Evolutionary conservation across 176 grass and related monocot species (phyloP).

Genomic region (Ensete glaucum): DNA sequence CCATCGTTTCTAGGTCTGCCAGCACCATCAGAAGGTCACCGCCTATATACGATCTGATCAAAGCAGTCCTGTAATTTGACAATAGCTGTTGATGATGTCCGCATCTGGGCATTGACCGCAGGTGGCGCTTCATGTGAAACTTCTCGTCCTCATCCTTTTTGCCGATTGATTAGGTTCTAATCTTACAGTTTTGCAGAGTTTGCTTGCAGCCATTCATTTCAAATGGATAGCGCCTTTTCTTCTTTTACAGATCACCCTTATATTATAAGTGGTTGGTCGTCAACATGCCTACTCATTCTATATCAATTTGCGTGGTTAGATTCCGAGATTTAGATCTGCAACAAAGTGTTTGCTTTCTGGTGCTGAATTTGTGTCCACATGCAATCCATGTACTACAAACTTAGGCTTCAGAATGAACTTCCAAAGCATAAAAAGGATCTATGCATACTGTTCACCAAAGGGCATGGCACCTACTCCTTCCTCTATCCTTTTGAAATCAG

Average conservation of each 20-base stretch:
- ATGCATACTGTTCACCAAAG: neutral
- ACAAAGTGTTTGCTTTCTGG: neutral
- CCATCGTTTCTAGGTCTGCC: too few relatives aligned
- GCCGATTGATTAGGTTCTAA: neutral
- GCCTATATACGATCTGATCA: neutral
- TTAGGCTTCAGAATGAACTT: neutral
- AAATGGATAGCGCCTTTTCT: too few relatives aligned
- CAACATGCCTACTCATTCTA: neutral
- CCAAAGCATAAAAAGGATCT: neutral
- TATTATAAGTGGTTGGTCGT: too few relatives aligned
- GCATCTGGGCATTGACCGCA: neutral
- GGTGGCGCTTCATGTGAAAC: neutral
- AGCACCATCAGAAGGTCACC: too few relatives aligned
- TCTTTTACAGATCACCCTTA: too few relatives aligned
- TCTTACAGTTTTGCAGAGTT: too few relatives aligned
- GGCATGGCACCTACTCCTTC: neutral
- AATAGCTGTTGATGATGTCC: neutral
- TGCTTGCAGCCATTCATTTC: too few relatives aligned
- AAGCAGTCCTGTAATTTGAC: neutral
- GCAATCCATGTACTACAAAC: neutral
- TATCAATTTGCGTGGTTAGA: neutral
- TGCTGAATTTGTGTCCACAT: neutral
- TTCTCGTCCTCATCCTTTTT: neutral
- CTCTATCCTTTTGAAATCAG: neutral
- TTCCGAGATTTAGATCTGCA: neutral